These are phyloP conservation scores for Pseudogymnoascus sp. DNA, from an alignment of 2,329 filamentous ascomycete species.

Conservation along the genomic window DNA sequence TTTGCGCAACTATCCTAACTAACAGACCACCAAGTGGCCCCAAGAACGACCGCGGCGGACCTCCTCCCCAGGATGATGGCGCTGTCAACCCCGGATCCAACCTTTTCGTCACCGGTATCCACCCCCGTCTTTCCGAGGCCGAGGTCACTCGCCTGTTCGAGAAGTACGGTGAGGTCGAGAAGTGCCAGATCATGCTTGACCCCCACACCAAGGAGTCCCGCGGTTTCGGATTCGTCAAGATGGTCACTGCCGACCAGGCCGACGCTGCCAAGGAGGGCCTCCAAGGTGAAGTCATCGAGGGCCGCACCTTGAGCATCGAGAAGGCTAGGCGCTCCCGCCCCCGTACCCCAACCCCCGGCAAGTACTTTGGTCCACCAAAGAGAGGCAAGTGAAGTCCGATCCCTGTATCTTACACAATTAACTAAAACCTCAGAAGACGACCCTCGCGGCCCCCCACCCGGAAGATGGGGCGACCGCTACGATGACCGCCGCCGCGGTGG, in stretches of 20 bases:
- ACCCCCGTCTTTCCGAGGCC: constrained; percentile 80
- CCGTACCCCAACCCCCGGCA: constrained; percentile 92
- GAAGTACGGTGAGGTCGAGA: constrained; percentile 98
- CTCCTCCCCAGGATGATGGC: constrained; percentile 58
- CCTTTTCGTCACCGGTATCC: constrained; percentile 97
- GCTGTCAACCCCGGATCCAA: constrained; percentile 92
- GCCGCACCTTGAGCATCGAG: constrained; percentile 94
- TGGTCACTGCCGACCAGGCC: constrained; percentile 89
- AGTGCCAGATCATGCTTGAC: constrained; percentile 99
- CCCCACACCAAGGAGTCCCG: constrained; percentile 97
- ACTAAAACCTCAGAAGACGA: constrained; percentile 42
- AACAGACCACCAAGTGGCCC: constrained; percentile 32
- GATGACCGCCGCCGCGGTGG: constrained; percentile 52
- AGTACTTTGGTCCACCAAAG: constrained; percentile 98
- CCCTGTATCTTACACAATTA: constrained; percentile 31
- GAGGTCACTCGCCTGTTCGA: constrained; percentile 94
- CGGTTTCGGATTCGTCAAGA: constrained; percentile 98
- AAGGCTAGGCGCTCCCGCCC: constrained; percentile 94
- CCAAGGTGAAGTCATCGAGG: constrained; percentile 91
- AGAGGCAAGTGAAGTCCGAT: constrained; percentile 61
- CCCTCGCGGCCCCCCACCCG: constrained; percentile 37
- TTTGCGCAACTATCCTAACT: constrained; percentile 10
- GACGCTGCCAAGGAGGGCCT: constrained; percentile 95
- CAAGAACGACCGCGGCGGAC: constrained; percentile 43
- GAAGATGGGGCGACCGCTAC: constrained; percentile 50